phyloP scores from a whole-genome alignment of 192 early-diverging fungal species.

The Spizellomyces punctatus region DNA sequence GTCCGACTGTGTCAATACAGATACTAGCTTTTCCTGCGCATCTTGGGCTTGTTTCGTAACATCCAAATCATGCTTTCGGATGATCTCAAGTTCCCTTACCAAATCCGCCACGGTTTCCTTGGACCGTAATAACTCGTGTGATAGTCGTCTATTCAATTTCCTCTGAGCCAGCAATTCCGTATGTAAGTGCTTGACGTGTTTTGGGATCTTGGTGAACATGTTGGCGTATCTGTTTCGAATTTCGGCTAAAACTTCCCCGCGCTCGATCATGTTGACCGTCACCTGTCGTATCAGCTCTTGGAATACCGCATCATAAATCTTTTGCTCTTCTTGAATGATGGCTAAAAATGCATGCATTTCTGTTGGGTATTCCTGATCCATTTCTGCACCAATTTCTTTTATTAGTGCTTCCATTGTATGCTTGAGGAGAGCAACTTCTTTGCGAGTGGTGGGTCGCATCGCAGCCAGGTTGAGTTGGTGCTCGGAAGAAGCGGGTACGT shows the following conservation, averaged over 20 bases:
- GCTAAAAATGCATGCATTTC: slow-evolving; percentile 62
- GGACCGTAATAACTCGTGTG: slow-evolving; percentile 52
- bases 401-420: slow-evolving; percentile 55
- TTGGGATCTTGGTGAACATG: slow-evolving; percentile 63
- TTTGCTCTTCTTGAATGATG: slow-evolving; percentile 60
- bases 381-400: slow-evolving; percentile 47
- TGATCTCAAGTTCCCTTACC: slow-evolving; percentile 49
- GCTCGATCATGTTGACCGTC: slow-evolving; percentile 63
- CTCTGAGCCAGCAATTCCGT: slow-evolving; percentile 60
- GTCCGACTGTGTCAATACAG: slow-evolving; percentile 54
- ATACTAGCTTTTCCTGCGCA: slow-evolving; percentile 55
- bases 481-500: slow-evolving; percentile 1
- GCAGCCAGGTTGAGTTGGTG: slow-evolving; percentile 6
- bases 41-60: slow-evolving; percentile 57
- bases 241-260: slow-evolving; percentile 60
- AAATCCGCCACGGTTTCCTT: slow-evolving; percentile 52
- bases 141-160: slow-evolving; percentile 52
- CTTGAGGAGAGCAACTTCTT: slow-evolving; percentile 59
- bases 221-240: slow-evolving; percentile 56
- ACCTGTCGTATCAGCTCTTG: slow-evolving; percentile 60
- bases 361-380: slow-evolving; percentile 54
- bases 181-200: slow-evolving; percentile 57
- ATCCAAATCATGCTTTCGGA: slow-evolving; percentile 55
- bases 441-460: slow-evolving; percentile 48
- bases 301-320: slow-evolving; percentile 65